phyloP scores from a whole-genome alignment of 768 basidiomycete genomes.

The Lactarius tabidus region DNA sequence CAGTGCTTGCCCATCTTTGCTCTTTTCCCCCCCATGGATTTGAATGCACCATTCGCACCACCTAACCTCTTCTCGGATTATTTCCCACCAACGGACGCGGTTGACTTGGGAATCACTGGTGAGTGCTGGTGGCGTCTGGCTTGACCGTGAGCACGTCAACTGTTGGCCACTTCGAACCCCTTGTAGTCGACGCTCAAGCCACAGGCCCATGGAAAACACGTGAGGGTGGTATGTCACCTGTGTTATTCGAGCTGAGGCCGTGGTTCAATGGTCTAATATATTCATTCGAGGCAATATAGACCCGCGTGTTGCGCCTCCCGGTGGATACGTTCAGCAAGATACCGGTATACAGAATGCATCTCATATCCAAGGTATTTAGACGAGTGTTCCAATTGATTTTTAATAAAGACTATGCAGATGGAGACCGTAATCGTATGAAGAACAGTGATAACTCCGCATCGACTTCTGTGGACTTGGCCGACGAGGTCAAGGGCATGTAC shows the following conservation, averaged over 20 bases:
- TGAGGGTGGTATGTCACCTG: not conserved
- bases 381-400: not conserved
- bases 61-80: not conserved
- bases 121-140: not conserved
- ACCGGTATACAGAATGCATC: not conserved
- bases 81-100: not conserved
- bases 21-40: not conserved
- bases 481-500: constrained; percentile 42
- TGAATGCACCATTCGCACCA: not conserved
- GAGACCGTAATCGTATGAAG: not conserved
- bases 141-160: not conserved
- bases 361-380: not conserved
- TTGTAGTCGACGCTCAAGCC: not conserved
- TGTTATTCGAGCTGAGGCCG: not conserved
- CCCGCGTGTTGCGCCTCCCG: not conserved
- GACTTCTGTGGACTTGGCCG: not conserved
- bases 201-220: not conserved
- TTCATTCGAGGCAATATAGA: not conserved
- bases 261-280: not conserved
- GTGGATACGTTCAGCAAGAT: not conserved
- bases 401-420: not conserved
- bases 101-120: not conserved
- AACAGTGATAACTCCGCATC: not conserved
- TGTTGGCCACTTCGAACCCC: not conserved
- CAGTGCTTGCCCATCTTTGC: not conserved